These are phyloP conservation scores for Rhododendron mucronatum DNA, from an alignment of 148 eudicot genomes.

Conservation along the genomic window DNA sequence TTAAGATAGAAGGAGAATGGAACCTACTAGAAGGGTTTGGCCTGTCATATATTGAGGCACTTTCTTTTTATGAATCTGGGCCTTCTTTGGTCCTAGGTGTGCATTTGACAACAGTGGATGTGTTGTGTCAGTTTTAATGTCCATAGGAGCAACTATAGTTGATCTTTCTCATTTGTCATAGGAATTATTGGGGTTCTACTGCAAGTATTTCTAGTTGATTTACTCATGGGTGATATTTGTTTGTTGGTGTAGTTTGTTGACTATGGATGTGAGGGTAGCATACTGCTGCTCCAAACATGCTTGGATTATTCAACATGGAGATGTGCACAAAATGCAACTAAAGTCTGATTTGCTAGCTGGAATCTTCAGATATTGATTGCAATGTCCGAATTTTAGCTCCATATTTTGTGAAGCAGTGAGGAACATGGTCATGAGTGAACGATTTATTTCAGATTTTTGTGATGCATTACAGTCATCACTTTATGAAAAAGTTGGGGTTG, in stretches of 20 bases:
- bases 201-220: background rate
- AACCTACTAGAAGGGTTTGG: background rate
- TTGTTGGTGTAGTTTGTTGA: constrained; percentile 7
- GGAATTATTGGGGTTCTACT: background rate
- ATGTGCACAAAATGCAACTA: constrained; percentile 4
- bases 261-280: constrained; percentile 13
- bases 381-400: too few species aligned
- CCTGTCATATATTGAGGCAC: background rate
- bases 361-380: constrained; percentile 1
- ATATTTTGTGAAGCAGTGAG: too few species aligned
- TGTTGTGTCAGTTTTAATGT: background rate
- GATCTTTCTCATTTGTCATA: background rate
- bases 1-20: background rate
- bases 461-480: background rate
- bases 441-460: background rate
- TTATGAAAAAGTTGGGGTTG: constrained; percentile 8
- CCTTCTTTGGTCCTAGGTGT: background rate
- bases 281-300: constrained; percentile 17
- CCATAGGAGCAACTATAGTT: background rate
- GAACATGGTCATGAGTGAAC: background rate
- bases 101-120: background rate
- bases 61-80: background rate
- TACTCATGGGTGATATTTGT: background rate
- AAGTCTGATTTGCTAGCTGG: background rate
- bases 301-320: constrained; percentile 5